Evolutionary conservation across 2,329 filamentous ascomycete genomes (phyloP).

Genomic region (Alternaria solani): DNA sequence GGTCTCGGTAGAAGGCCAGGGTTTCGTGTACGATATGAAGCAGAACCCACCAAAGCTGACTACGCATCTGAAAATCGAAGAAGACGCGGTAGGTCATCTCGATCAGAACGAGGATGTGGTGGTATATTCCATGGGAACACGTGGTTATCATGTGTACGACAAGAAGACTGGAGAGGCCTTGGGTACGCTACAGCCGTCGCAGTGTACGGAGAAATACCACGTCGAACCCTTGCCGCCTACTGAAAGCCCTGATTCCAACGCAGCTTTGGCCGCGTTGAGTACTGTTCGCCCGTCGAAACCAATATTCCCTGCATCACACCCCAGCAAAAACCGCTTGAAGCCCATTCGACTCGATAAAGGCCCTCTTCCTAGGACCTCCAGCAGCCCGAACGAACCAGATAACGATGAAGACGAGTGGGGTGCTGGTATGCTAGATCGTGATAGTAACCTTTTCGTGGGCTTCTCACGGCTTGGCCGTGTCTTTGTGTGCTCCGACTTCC

Average conservation of each 20-base stretch:
- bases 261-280: not conserved
- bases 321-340: constrained; percentile 7
- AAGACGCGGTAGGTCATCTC: constrained; percentile 15
- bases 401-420: constrained; percentile 14
- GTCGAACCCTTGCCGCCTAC: not conserved
- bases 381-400: not conserved
- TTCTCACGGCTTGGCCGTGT: constrained; percentile 10
- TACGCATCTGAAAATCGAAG: constrained; percentile 9
- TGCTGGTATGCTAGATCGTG: constrained; percentile 16
- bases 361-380: not conserved
- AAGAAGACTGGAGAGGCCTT: constrained; percentile 10
- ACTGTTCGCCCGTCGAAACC: constrained; percentile 4
- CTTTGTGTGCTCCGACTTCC: constrained; percentile 11
- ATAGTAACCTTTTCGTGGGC: constrained; percentile 14
- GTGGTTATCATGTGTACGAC: constrained; percentile 15
- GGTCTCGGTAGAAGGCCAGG: constrained; percentile 12
- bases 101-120: constrained; percentile 16
- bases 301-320: constrained; percentile 4
- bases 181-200: constrained; percentile 9
- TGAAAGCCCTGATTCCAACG: not conserved
- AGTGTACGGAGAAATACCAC: constrained; percentile 11
- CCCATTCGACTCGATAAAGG: constrained; percentile 4
- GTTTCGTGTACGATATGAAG: constrained; percentile 17
- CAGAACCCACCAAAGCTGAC: constrained; percentile 10
- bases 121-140: constrained; percentile 12